Base-by-base conservation (phyloP, 768 basidiomycete species). In the Phaeotremella skinneri region DNA sequence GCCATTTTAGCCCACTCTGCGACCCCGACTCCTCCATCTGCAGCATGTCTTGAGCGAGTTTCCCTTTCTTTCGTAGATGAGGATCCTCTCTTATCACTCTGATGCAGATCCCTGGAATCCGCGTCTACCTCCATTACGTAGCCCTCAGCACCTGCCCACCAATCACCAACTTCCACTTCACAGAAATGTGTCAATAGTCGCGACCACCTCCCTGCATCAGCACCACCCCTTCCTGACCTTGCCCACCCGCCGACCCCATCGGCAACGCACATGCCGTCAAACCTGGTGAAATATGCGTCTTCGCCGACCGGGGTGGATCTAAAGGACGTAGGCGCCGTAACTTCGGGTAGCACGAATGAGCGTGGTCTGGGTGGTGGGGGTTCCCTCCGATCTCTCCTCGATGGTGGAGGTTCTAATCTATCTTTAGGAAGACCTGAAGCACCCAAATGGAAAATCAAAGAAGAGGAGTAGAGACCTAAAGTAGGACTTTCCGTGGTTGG, bases 231-330 rank as follows among this genome's bases (percentile, higher is more conserved):
- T 16, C 69, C 64, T 7, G 75, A 70, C 57, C 80, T 77, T 6
- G 86, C 82, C 92, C 91, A 96, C 0, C 92, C 92, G 0, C 93
- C 93, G 0, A 97, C 93, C 29, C 93, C 93, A 72, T 97, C 93
- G 2, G 92, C 90, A 7, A 98, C 87, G 17, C 93, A 93, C 81
- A 98, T 86, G 4, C 90, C 89, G 70, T 91, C 88, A 57, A 62
- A 49, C 4, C 75, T 52, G n/a, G 79, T 59, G 47, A 80, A 81
- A 70, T 91, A 94, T 3, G 91, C 89, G 70, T 97, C 92, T 75
- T 97, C 92, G 39, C 92, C 92, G 11, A 96, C 86, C 14, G 68
- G 60, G 13, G 72, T 62, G n/a, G 73, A 69, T 4, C 50, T 34
- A 23, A 68, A 21, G 45, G 66, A 17, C 56, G 65, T 32, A 56